Percentiles rank a stretch among this genome's conserved stretches.
phyloP scores from a whole-genome alignment of 164 flowering plant genomes.

The Buxus sempervirens region DNA sequence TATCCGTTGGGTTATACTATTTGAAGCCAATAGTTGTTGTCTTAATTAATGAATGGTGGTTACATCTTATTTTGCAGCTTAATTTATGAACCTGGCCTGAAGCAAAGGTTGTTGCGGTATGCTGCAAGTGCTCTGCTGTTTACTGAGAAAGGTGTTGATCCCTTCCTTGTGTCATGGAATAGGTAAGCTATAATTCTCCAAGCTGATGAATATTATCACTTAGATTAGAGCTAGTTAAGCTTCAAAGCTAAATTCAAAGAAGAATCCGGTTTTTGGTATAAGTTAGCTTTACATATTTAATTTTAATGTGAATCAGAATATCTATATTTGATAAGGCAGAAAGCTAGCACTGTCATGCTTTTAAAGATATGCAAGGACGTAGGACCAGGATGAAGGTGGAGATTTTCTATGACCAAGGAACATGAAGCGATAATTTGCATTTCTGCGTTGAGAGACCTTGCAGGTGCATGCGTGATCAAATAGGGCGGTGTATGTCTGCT shows the following conservation, averaged over 20 bases:
- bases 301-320: too few relatives aligned
- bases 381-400: too few relatives aligned
- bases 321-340: too few relatives aligned
- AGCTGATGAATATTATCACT: background rate
- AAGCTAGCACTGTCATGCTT: too few relatives aligned
- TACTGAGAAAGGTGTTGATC: constrained; percentile 89
- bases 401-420: too few relatives aligned
- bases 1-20: background rate
- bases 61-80: constrained; percentile 52
- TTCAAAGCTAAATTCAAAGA: background rate
- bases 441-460: too few relatives aligned
- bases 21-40: background rate
- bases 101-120: constrained; percentile 84
- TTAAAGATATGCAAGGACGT: too few relatives aligned
- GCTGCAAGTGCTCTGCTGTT: constrained; percentile 94
- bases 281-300: too few relatives aligned
- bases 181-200: constrained; percentile 45
- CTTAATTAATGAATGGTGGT: background rate
- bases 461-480: too few relatives aligned
- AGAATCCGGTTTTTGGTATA: background rate
- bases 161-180: constrained; percentile 94
- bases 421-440: too few relatives aligned
- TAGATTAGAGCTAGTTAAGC: background rate
- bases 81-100: constrained; percentile 90
- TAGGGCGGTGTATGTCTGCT: too few relatives aligned